These are phyloP conservation scores for Cryphonectria naterciae DNA, from an alignment of 2,329 filamentous ascomycete species.

Conservation along the genomic window DNA sequence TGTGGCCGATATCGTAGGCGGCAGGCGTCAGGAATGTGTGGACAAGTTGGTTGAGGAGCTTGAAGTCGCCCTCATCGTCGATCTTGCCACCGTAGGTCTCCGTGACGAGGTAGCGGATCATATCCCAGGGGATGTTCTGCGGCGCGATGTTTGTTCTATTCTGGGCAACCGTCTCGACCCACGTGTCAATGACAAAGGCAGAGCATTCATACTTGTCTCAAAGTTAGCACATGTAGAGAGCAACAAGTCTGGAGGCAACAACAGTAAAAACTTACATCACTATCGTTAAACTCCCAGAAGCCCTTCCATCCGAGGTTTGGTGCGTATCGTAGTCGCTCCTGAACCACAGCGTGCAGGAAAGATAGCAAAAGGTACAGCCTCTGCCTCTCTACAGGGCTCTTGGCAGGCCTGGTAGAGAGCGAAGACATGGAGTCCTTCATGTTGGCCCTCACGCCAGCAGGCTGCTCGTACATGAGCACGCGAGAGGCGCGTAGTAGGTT, in stretches of 20 bases:
- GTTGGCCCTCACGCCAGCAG: conserved; percentile 92
- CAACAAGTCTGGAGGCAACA: not conserved
- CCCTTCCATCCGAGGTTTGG: conserved; percentile 96
- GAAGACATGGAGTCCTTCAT: conserved; percentile 97
- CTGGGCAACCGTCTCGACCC: conserved; percentile 82
- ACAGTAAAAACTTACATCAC: conserved; percentile 72
- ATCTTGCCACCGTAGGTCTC: conserved; percentile 99
- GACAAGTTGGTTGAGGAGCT: conserved; percentile 73
- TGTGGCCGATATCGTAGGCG: conserved; percentile 91
- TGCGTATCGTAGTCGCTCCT: conserved; percentile 92
- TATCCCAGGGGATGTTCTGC: conserved; percentile 93
- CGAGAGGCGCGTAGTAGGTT: conserved; percentile 91
- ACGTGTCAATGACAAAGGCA: conserved; percentile 92
- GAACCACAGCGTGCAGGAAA: conserved; percentile 93
- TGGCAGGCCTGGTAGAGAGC: conserved; percentile 73
- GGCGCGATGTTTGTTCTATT: conserved; percentile 92
- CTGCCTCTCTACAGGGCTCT: conserved; percentile 86
- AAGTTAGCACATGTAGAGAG: conserved; percentile 30
- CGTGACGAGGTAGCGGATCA: conserved; percentile 86
- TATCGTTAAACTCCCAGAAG: conserved; percentile 99
- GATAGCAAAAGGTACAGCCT: conserved; percentile 89
- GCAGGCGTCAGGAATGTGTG: conserved; percentile 78
- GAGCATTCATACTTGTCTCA: conserved; percentile 86
- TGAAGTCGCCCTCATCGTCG: conserved; percentile 85
- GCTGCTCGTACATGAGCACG: conserved; percentile 97